Evolutionary conservation across 2,329 filamentous ascomycete species (phyloP).

Genomic region (Pseudogymnoascus sp.): DNA sequence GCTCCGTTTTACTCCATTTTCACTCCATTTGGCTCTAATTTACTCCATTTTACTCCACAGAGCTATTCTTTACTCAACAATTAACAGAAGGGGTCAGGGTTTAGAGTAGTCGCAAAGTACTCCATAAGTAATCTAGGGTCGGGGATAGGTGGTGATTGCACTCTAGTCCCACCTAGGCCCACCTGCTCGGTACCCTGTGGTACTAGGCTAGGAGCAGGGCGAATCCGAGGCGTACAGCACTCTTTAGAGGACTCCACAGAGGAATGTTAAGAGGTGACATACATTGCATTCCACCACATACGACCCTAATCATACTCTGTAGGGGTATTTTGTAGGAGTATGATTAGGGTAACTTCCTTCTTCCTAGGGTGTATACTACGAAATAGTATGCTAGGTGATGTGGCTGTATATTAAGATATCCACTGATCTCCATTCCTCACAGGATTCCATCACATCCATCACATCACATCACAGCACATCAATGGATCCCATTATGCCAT

Average conservation of each 20-base stretch:
- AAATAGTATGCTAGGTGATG: no score
- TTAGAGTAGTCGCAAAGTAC: background rate
- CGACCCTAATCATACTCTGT: no score
- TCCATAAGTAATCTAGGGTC: background rate
- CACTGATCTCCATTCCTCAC: background rate
- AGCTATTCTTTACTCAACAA: background rate
- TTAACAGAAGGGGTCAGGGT: background rate
- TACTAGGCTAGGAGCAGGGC: background rate
- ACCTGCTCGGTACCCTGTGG: background rate
- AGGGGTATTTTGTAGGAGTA: background rate
- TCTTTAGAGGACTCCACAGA: no score
- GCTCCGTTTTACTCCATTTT: no score
- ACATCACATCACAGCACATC: background rate
- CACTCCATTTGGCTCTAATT: background rate
- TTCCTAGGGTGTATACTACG: no score
- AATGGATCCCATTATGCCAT: conserved; percentile 1
- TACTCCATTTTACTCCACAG: background rate
- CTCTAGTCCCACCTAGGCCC: background rate
- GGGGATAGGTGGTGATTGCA: background rate
- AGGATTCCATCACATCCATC: background rate
- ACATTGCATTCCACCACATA: no score
- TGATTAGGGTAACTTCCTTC: background rate
- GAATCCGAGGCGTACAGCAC: no score
- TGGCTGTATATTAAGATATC: background rate
- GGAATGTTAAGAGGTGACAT: no score